Evolutionary conservation across 371 early-diverging fungal genomes (phyloP).

Genomic region (Actinomortierella ambigua): DNA sequence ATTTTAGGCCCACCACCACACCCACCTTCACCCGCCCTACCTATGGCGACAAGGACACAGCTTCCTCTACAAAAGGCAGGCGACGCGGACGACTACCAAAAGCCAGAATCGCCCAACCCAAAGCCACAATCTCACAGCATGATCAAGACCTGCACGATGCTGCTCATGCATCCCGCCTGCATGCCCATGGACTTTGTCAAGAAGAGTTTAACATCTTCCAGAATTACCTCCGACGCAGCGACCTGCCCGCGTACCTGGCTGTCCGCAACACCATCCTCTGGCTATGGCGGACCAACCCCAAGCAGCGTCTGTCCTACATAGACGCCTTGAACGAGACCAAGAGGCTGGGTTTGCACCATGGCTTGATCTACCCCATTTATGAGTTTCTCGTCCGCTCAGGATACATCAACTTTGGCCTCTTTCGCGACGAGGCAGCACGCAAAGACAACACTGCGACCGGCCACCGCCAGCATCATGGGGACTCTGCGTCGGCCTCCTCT

Average conservation of each 20-base stretch:
- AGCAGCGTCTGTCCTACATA: conserved; percentile 16
- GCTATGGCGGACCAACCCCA: conserved; percentile 36
- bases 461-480: neutral
- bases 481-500: neutral
- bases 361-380: conserved; percentile 29
- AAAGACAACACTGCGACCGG: neutral
- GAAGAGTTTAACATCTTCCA: conserved; percentile 42
- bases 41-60: neutral
- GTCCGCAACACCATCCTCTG: conserved; percentile 42
- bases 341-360: conserved; percentile 24
- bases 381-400: conserved; percentile 45
- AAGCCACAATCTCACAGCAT: conserved; percentile 1
- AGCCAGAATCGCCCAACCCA: conserved; percentile 2
- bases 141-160: conserved; percentile 30
- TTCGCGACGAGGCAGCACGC: conserved; percentile 9
- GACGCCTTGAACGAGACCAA: conserved; percentile 29
- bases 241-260: conserved; percentile 32
- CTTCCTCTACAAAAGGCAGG: neutral
- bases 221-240: conserved; percentile 18
- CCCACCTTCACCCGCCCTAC: neutral
- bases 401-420: conserved; percentile 45
- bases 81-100: neutral
- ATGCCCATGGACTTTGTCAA: conserved; percentile 25
- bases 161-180: conserved; percentile 37
- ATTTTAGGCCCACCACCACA: neutral